Conservation (phyloP, 2,329 filamentous ascomycete species). For the Colletotrichum cuscutae region DNA sequence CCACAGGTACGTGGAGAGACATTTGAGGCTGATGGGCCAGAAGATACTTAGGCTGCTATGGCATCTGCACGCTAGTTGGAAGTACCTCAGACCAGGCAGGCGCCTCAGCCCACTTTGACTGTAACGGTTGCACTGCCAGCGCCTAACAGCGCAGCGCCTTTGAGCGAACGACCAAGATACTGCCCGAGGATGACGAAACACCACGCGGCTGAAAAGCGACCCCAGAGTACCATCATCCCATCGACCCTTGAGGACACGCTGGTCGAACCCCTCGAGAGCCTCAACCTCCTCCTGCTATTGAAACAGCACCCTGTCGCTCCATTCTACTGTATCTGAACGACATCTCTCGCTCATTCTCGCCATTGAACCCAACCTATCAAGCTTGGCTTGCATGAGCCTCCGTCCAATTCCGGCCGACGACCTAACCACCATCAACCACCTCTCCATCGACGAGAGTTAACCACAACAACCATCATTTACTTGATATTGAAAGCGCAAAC, state of each 20-base stretch:
- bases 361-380: neutral
- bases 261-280: constrained; percentile 28
- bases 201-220: constrained; percentile 32
- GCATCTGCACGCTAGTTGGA: neutral
- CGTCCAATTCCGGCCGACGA: constrained; percentile 20
- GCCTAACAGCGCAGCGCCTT: constrained; percentile 25
- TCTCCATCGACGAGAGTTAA: neutral
- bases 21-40: neutral
- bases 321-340: constrained; percentile 18
- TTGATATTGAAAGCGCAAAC: neutral
- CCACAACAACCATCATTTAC: neutral
- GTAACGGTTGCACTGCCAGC: constrained; percentile 25
- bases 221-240: constrained; percentile 26
- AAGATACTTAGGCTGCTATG: neutral
- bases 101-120: constrained; percentile 11
- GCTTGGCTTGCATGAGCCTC: neutral
- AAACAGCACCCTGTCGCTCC: constrained; percentile 14
- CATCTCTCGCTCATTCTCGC: constrained; percentile 9
- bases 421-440: constrained; percentile 30
- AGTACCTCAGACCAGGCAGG: constrained; percentile 18
- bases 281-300: constrained; percentile 4
- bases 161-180: constrained; percentile 21
- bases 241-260: constrained; percentile 23
- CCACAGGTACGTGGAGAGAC: constrained; percentile 17
- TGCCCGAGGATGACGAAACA: constrained; percentile 34